Evolutionary conservation across 352 stramenopile genomes (phyloP), one percentile per base, ranked within the genome.

Genomic region (Pythium sp.): DNA sequence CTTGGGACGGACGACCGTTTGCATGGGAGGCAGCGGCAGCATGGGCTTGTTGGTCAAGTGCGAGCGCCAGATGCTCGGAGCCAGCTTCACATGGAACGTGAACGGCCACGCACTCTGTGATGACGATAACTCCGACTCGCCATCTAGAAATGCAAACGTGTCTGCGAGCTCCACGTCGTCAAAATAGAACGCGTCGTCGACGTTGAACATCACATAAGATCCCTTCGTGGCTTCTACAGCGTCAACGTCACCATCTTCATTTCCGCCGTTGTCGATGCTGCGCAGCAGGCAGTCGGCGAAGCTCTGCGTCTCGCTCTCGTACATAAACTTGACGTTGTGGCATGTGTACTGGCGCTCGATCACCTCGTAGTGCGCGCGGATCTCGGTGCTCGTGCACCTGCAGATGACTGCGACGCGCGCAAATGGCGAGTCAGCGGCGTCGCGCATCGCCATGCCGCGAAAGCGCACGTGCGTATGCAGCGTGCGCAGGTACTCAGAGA

Each of bases 41-140:
- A 79, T 87, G 3, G 78, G 73, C 54, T 81, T 65, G 67, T 82
- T 82, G 15, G 75, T 74, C 53, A 91, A 76, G 60, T 96, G 86
- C 61, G 80, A 93, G 41, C 75, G 89, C 65, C 77, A 89, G 65
- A 95, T 93, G 64, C 82, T 88, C 22, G 82, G 82, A 41, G 90
- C 75, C 30, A 96, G 79, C 55, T 91, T 92, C 15, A 92, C 58
- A 47, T 96, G 75, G 65, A 96, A 90, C 32, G 72, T 76, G 68
- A 88, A 90, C 65, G 78, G 67, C 73, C 55, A 85, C 14, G n/a
- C 20, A 20, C 24, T 34, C 9, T 28, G 26, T 46, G 2, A 20
- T 30, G 0, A 24, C 15, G 30, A 32, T 32, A 32, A 32, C 30
- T 32, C 30, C 30, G 30, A 32, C 24, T 46, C 62, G 9, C 49